Conservation (phyloP, 1,284 basidiomycete genomes). For the Vanrija sp. region DNA sequence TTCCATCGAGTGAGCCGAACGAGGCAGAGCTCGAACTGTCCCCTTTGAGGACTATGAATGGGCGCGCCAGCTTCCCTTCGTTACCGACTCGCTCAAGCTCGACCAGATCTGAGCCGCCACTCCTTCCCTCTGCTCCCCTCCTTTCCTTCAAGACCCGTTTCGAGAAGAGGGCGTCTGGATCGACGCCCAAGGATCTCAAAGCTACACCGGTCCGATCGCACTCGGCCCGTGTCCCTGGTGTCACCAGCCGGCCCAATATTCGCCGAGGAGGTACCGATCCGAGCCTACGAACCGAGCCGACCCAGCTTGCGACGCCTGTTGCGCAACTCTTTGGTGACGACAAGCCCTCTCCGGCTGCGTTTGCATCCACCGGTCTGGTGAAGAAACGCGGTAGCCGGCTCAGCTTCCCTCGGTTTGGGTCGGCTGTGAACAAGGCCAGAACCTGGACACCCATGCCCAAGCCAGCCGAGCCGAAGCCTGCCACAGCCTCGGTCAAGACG, state of each 20-base stretch:
- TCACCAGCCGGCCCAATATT: conserved; percentile 18
- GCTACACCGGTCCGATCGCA: background rate
- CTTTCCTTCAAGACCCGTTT: background rate
- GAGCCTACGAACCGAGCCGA: background rate
- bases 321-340: conserved; percentile 38
- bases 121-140: background rate
- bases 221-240: background rate
- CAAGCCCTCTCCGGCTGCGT: conserved; percentile 46
- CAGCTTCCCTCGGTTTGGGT: conserved; percentile 29
- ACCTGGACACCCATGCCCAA: conserved; percentile 4
- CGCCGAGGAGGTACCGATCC: conserved; percentile 38
- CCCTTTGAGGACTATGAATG: background rate
- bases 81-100: too few species aligned
- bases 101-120: too few species aligned
- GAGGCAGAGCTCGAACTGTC: conserved; percentile 4
- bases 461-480: background rate
- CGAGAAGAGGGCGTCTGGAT: background rate
- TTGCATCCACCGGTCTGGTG: conserved; percentile 44
- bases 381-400: conserved; percentile 42
- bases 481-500: background rate
- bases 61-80: too few species aligned
- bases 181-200: background rate
- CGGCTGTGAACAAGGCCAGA: conserved; percentile 5
- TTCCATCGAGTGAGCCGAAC: conserved; percentile 6
- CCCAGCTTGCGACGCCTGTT: conserved; percentile 27